Base-by-base conservation (phyloP, 139 green algal genomes). In the Chlamydomonas sp. region DNA sequence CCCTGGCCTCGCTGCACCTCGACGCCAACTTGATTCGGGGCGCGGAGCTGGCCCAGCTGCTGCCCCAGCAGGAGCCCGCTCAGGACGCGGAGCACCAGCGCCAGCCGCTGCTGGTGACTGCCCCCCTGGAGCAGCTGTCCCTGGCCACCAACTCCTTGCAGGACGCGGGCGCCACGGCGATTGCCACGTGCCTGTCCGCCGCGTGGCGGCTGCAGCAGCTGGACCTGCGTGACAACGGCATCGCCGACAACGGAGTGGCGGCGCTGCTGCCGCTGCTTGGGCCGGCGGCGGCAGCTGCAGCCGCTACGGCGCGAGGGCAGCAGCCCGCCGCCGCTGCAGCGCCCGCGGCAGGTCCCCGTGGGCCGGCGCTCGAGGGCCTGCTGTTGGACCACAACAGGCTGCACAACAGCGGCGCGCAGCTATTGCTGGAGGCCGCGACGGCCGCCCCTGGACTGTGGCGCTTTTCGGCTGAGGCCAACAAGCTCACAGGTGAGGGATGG, bases 381-480 rank as follows among this genome's bases (percentile, higher is more conserved):
- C 18, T 88, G 75, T 31, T 87, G n/a, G 83, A 87, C 73, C 73
- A 75, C 63, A 83, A 83, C 76, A 63, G 75, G 57, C 17, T 88
- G 12, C 84, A 83, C 76, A 88, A 88, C 63, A 31, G 49, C 5
- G 84, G 84, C 20, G 84, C 12, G 3, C 74, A 82, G 75, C 10
- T 18, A 57, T 75, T 88, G 63, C 74, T 88, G 84, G 64, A 60
- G 15, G 84, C 84, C 1, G 75, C 83, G 10, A 77, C 74, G 64
- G 75, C 84, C 69, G 75, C 74, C 20, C 63, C 74, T 17, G 63
- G 9, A 63, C 84, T 88, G 75, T 88, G 84, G 84, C 63, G 75
- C 31, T 88, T 88, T 64, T 83, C 75, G 1, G 84, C n/a, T 63
- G 84, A 88, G 20, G 63, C 57, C 63, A 88, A 88, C 74, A 88